These are phyloP conservation scores for Fusarium acutatum DNA, from an alignment of 2,329 filamentous ascomycete species.

Conservation along the genomic window DNA sequence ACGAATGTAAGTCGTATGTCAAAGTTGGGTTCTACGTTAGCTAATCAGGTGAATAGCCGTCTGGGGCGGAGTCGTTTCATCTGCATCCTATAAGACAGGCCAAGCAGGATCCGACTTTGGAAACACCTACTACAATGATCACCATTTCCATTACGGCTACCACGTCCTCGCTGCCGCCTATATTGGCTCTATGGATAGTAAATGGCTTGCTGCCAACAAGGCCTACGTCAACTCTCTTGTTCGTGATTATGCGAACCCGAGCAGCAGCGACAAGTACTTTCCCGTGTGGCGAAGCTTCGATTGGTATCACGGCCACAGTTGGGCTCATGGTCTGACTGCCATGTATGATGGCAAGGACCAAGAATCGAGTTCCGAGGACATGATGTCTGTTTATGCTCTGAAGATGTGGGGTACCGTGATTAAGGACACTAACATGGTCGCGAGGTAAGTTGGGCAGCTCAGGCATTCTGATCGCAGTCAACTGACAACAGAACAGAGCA, in stretches of 20 bases:
- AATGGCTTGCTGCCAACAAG: slow-evolving; percentile 77
- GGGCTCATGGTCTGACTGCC: slow-evolving; percentile 83
- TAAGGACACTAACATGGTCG: slow-evolving; percentile 82
- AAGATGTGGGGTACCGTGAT: slow-evolving; percentile 92
- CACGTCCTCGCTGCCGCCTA: slow-evolving; percentile 88
- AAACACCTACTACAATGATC: slow-evolving; percentile 84
- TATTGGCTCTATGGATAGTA: slow-evolving; percentile 79
- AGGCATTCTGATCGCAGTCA: background rate
- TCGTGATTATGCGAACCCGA: slow-evolving; percentile 84
- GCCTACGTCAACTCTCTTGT: slow-evolving; percentile 85
- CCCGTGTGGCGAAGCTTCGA: slow-evolving; percentile 87
- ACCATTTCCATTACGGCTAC: slow-evolving; percentile 84
- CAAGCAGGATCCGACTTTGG: slow-evolving; percentile 84
- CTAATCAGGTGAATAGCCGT: slow-evolving; percentile 52
- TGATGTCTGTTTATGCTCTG: slow-evolving; percentile 84
- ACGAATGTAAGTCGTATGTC: slow-evolving; percentile 61
- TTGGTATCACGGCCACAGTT: slow-evolving; percentile 94
- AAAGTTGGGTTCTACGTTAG: background rate
- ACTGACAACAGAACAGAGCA: slow-evolving; percentile 54
- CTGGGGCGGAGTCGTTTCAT: slow-evolving; percentile 85
- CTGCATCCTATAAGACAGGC: slow-evolving; percentile 74
- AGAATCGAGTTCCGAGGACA: slow-evolving; percentile 91
- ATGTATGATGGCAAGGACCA: slow-evolving; percentile 79
- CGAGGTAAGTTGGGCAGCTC: slow-evolving; percentile 57
- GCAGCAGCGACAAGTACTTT: slow-evolving; percentile 74